A percentile compares a stretch with the other conserved stretches of the same genome.
These are phyloP conservation scores for Cyclanthera cordifolia DNA, from an alignment of 306 rosid genomes.

Conservation along the genomic window DNA sequence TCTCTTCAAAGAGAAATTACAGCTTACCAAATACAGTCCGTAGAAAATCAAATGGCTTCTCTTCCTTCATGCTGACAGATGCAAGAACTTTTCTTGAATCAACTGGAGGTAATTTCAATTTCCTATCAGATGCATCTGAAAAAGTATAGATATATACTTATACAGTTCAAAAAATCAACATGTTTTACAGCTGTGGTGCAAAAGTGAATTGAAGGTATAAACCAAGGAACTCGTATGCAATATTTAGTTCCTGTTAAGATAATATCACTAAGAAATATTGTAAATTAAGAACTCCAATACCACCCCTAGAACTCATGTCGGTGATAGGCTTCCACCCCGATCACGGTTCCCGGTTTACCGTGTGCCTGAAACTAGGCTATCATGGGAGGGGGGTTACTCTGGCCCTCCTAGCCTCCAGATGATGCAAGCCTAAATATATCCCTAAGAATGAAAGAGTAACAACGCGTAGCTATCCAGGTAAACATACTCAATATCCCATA, in stretches of 20 bases:
- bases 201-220: not conserved
- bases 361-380: too few relatives aligned
- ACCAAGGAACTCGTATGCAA: not conserved
- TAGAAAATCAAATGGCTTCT: conserved; percentile 70
- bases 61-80: conserved; percentile 49
- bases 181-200: not conserved
- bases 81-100: conserved; percentile 53
- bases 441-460: too few relatives aligned
- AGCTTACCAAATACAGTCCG: conserved; percentile 68
- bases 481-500: too few relatives aligned
- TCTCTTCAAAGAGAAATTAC: not conserved
- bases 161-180: conserved; percentile 18
- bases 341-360: too few relatives aligned
- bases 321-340: too few relatives aligned
- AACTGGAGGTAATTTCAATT: conserved; percentile 24
- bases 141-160: conserved; percentile 19
- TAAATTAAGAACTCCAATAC: not conserved
- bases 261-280: not conserved
- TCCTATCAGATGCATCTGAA: conserved; percentile 52
- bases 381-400: too few relatives aligned
- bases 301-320: not conserved
- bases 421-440: too few relatives aligned
- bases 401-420: too few relatives aligned
- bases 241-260: not conserved
- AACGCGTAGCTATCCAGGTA: too few relatives aligned